Percentiles rank a stretch among this genome's conserved stretches.
phyloP scores from a whole-genome alignment of 2,329 filamentous ascomycete genomes.

The Trichoderma arundinaceum region DNA sequence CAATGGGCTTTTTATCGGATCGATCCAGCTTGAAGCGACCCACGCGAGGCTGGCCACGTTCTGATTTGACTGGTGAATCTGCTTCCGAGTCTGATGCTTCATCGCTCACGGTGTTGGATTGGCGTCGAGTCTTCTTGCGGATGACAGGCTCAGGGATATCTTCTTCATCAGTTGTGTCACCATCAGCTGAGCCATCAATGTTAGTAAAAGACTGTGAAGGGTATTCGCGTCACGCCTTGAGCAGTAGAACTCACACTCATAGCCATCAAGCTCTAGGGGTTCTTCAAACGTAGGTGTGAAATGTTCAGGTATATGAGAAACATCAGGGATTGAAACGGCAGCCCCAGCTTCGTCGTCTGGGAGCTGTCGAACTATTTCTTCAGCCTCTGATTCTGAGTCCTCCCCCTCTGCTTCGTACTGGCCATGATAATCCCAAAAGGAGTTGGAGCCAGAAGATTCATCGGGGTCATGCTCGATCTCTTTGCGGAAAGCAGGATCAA shows the following conservation, averaged over 20 bases:
- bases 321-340: slow-evolving; percentile 49
- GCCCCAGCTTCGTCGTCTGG: slow-evolving; percentile 51
- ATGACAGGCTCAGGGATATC: slow-evolving; percentile 59
- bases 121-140: slow-evolving; percentile 55
- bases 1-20: slow-evolving; percentile 62
- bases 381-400: slow-evolving; percentile 53
- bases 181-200: slow-evolving; percentile 55
- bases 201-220: slow-evolving; percentile 46
- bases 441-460: slow-evolving; percentile 62
- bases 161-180: slow-evolving; percentile 67
- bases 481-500: slow-evolving; percentile 74
- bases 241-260: slow-evolving; percentile 60
- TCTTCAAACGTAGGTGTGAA: slow-evolving; percentile 44
- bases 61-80: slow-evolving; percentile 53
- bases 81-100: slow-evolving; percentile 59
- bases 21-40: slow-evolving; percentile 61
- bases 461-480: slow-evolving; percentile 74
- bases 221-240: slow-evolving; percentile 27
- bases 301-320: slow-evolving; percentile 36
- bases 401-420: slow-evolving; percentile 45
- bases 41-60: slow-evolving; percentile 59
- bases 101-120: slow-evolving; percentile 42
- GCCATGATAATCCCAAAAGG: slow-evolving; percentile 68
- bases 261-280: slow-evolving; percentile 58
- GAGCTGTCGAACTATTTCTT: slow-evolving; percentile 47